Percentiles rank a stretch among this genome's conserved stretches.
Conservation (phyloP, 2,329 filamentous ascomycete genomes). For the Pseudogymnoascus sp. region DNA sequence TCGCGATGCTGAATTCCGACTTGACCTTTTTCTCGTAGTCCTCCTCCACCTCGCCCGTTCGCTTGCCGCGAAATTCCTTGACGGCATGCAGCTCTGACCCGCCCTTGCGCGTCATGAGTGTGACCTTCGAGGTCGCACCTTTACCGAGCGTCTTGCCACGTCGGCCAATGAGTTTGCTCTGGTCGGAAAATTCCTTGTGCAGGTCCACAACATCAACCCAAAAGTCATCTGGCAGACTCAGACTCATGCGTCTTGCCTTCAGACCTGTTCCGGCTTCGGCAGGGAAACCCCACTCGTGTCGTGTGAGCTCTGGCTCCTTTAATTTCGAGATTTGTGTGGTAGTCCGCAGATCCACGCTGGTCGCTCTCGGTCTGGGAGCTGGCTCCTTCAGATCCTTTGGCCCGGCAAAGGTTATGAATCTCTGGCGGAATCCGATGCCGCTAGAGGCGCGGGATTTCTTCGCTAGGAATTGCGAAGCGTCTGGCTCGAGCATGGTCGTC, state of each 20-base stretch:
- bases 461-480: constrained; percentile 28
- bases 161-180: constrained; percentile 61
- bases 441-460: constrained; percentile 39
- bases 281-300: constrained; percentile 49
- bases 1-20: constrained; percentile 81
- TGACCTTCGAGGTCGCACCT: constrained; percentile 75
- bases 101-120: constrained; percentile 67
- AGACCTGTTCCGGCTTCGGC: constrained; percentile 65
- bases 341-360: constrained; percentile 22
- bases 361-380: constrained; percentile 17
- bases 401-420: constrained; percentile 16
- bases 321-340: constrained; percentile 10
- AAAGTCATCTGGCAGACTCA: constrained; percentile 67
- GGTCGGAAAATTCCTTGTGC: constrained; percentile 60
- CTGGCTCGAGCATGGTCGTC: constrained; percentile 15
- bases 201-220: constrained; percentile 63
- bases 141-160: constrained; percentile 71
- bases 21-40: constrained; percentile 88
- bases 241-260: constrained; percentile 70
- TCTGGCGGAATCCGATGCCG: constrained; percentile 21
- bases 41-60: constrained; percentile 56
- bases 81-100: constrained; percentile 66
- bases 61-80: constrained; percentile 76
- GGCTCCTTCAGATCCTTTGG: constrained; percentile 13
- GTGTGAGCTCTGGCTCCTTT: constrained; percentile 28